Conservation (phyloP, 2,329 filamentous ascomycete species). For the Helotiales sp. region DNA sequence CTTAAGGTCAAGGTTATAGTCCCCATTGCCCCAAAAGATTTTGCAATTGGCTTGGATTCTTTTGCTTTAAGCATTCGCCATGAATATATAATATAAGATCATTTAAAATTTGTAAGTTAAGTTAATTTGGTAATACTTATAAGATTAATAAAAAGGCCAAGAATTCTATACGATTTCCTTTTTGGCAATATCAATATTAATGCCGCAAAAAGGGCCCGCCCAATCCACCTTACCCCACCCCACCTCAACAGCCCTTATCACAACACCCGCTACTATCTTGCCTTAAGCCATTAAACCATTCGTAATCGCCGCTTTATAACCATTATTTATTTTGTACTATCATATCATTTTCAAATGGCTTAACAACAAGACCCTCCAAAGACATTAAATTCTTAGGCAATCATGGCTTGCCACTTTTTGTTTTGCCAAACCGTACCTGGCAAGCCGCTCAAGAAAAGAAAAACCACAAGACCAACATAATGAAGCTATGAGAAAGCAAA, state of each 20-base stretch:
- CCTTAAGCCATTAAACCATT: background rate
- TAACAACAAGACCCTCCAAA: background rate
- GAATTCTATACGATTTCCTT: no score
- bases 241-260: background rate
- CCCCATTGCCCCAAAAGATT: no score
- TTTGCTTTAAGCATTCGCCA: no score
- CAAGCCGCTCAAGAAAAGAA: background rate
- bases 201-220: background rate
- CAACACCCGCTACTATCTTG: background rate
- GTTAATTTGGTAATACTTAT: no score
- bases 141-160: no score
- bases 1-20: no score
- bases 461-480: background rate
- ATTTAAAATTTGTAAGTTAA: no score
- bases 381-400: background rate
- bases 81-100: no score
- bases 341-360: background rate
- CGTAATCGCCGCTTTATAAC: background rate
- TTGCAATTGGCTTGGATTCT: no score
- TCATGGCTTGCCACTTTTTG: background rate
- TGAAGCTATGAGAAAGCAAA: background rate
- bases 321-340: conserved; percentile 18
- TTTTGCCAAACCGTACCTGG: background rate
- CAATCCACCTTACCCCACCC: background rate
- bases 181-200: no score